A percentile compares a stretch with the other conserved stretches of the same genome.
These are phyloP conservation scores for Starmerella floris DNA, from an alignment of 805 yeast genomes.

Conservation along the genomic window DNA sequence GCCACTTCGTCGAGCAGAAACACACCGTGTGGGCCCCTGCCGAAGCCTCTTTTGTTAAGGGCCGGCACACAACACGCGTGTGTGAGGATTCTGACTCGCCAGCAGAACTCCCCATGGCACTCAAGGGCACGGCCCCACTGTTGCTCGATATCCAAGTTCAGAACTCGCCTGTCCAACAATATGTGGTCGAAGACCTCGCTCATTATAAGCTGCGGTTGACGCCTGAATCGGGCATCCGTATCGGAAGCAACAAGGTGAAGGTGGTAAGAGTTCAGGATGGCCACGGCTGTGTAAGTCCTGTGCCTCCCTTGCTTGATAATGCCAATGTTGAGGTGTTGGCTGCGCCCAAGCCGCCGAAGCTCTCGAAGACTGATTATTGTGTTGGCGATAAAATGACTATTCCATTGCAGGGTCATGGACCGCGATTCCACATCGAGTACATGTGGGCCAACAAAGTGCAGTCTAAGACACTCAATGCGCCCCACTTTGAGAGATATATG, in stretches of 20 bases:
- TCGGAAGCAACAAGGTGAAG: conserved; percentile 2
- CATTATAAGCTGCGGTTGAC: conserved; percentile 3
- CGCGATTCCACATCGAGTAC: conserved; percentile 45
- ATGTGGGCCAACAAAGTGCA: conserved; percentile 28
- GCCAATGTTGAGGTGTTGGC: conserved; percentile 5
- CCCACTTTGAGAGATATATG: conserved; percentile 56
- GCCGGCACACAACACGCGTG: not conserved
- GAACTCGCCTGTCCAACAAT: not conserved
- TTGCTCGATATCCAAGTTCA: conserved; percentile 6
- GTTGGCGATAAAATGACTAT: conserved; percentile 84
- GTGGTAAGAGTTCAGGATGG: conserved; percentile 9
- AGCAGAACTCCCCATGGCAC: not conserved
- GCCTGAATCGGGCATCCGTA: not conserved
- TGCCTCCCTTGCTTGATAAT: not conserved
- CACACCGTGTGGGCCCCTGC: conserved; percentile 14
- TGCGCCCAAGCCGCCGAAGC: conserved; percentile 6
- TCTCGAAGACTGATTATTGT: conserved; percentile 33
- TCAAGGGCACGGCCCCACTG: conserved; percentile 16
- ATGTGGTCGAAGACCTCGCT: not conserved
- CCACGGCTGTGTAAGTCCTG: conserved; percentile 8
- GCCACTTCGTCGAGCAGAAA: conserved; percentile 3
- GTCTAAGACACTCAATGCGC: conserved; percentile 7
- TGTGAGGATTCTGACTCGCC: conserved; percentile 4
- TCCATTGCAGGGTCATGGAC: conserved; percentile 50
- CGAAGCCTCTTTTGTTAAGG: conserved; percentile 4